These are phyloP conservation scores for Aspergillus chevalieri DNA, from an alignment of 2,329 filamentous ascomycete genomes.

Conservation along the genomic window DNA sequence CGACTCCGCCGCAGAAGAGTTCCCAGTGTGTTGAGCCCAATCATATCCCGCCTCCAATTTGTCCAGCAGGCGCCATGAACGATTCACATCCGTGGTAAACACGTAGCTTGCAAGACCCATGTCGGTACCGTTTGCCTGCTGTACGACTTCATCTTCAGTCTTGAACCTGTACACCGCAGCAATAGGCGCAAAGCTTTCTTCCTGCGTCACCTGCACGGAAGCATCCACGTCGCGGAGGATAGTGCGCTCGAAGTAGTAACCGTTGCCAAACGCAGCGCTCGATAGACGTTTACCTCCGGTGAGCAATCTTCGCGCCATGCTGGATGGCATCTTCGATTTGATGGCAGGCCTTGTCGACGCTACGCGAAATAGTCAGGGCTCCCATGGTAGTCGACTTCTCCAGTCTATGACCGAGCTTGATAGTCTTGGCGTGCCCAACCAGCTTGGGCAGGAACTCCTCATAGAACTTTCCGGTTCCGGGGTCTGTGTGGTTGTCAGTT, in stretches of 20 bases:
- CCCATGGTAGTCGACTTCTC: constrained; percentile 53
- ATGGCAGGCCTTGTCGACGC: constrained; percentile 48
- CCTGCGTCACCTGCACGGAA: constrained; percentile 52
- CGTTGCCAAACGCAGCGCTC: constrained; percentile 33
- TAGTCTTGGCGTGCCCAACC: constrained; percentile 44
- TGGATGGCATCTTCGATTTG: constrained; percentile 61
- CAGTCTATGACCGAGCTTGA: constrained; percentile 57
- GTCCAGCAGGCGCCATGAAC: constrained; percentile 60
- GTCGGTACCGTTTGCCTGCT: constrained; percentile 54
- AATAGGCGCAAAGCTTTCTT: constrained; percentile 63
- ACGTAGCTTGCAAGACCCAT: constrained; percentile 63
- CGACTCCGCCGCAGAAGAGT: constrained; percentile 52
- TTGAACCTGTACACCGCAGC: constrained; percentile 60
- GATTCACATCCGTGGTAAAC: constrained; percentile 63
- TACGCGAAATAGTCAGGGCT: constrained; percentile 52
- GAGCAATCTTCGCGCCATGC: constrained; percentile 58
- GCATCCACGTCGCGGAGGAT: constrained; percentile 55
- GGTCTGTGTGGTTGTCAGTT: constrained; percentile 33
- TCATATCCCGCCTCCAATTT: constrained; percentile 65
- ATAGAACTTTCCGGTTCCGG: constrained; percentile 45
- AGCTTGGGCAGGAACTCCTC: constrained; percentile 52
- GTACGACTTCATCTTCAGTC: constrained; percentile 58
- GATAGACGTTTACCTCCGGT: constrained; percentile 36
- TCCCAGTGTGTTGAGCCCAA: constrained; percentile 59
- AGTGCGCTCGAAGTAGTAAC: constrained; percentile 66